Evolutionary conservation across 2,329 filamentous ascomycete genomes (phyloP), one percentile per base, ranked within the genome.

Genomic region (Colletotrichum sansevieriae): DNA sequence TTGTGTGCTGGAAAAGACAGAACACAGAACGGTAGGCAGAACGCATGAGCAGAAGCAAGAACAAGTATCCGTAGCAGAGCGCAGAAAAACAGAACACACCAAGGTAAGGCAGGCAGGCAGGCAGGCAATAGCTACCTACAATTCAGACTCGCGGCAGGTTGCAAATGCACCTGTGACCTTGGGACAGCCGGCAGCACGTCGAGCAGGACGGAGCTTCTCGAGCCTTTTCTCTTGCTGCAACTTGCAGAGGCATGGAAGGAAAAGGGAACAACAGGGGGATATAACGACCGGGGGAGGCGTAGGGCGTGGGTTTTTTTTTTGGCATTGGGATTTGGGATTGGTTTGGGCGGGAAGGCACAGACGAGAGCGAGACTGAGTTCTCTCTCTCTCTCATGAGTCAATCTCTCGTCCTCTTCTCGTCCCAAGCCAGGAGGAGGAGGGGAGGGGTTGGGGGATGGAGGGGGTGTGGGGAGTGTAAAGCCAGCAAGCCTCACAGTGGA

Each of bases 211-310:
- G 64, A 68, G 62, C 62, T 68, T 68, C 65, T 68, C 61, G 65
- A 68, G 56, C 61, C 65, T 68, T 65, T 68, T 65, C 61, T 65
- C 61, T 37, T 65, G 22, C 65, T 65, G 62, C 61, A 49, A 68
- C 65, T 65, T n/a, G 65, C 65, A 68, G 52, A 68, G 47, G 61
- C 41, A 47, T 57, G 56, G 55, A 65, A 57, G 51, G 46, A 64
- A 60, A 47, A 55, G 61, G 61, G 61, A 60, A 43, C 55, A 54
- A 65, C 65, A 68, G 61, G 65, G 65, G 65, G 65, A 68, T 68
- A 65, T 68, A 68, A 59, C 65, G 62, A 68, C 65, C 47, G 55
- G 65, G 64, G 65, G 44, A 51, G 60, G 65, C 61, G 65, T 65
- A 35, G 18, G 49, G 49, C 33, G 29, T 25, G 49, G 33, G 29